phyloP scores from a whole-genome alignment of 352 stramenopile genomes.

The Phytophthora palmivora region DNA sequence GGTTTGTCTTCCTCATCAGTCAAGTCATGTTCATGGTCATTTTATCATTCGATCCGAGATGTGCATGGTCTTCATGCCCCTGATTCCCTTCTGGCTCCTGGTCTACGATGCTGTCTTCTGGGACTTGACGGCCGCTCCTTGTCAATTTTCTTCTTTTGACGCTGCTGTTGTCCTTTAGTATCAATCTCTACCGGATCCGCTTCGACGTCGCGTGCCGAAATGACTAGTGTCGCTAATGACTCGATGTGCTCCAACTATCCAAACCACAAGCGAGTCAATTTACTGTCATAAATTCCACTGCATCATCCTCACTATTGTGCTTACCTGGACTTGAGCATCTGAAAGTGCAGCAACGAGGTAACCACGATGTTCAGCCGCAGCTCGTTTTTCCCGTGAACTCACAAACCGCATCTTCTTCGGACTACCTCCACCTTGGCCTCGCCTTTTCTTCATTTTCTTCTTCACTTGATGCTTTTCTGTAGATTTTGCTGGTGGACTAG shows the following conservation, averaged over 20 bases:
- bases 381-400: constrained; percentile 58
- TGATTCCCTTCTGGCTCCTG: neutral
- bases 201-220: constrained; percentile 16
- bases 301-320: constrained; percentile 1
- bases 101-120: neutral
- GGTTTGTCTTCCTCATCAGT: neutral
- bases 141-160: neutral
- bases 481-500: constrained; percentile 14
- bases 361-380: constrained; percentile 60
- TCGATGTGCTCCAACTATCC: constrained; percentile 60
- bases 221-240: constrained; percentile 50
- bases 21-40: constrained; percentile 2
- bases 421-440: neutral
- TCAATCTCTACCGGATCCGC: constrained; percentile 2
- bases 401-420: constrained; percentile 42
- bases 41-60: neutral
- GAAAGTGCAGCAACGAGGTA: constrained; percentile 70
- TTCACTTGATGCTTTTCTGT: constrained; percentile 10
- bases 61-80: constrained; percentile 1
- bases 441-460: constrained; percentile 29
- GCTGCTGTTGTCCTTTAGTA: neutral
- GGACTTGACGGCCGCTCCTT: neutral
- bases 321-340: constrained; percentile 65
- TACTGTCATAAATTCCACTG: neutral
- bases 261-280: neutral